Percentiles rank a stretch among this genome's conserved stretches.
These are phyloP conservation scores for Lactifluus subvellereus DNA, from an alignment of 768 basidiomycete genomes.

Conservation along the genomic window DNA sequence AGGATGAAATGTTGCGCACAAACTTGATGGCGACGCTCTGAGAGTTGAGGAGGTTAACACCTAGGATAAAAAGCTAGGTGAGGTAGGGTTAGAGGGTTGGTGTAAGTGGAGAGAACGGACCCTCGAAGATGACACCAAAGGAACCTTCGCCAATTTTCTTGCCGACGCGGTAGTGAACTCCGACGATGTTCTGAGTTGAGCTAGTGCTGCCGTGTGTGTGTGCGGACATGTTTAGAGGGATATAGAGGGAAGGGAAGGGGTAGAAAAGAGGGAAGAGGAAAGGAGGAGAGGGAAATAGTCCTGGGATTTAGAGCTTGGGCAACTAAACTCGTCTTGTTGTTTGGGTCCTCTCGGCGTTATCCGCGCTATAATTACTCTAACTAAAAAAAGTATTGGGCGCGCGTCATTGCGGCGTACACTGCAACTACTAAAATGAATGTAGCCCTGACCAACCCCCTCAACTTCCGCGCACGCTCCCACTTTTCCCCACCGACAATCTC, in stretches of 20 bases:
- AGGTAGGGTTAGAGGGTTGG: slow-evolving; percentile 6
- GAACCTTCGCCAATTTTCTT: slow-evolving; percentile 99
- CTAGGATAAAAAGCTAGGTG: slow-evolving; percentile 37
- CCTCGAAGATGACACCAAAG: slow-evolving; percentile 95
- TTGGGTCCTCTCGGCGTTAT: background rate
- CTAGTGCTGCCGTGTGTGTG: slow-evolving; percentile 47
- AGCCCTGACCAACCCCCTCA: background rate
- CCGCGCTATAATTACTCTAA: background rate
- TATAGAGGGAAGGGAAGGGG: slow-evolving; percentile 16
- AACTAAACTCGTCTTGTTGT: background rate
- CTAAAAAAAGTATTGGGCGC: background rate
- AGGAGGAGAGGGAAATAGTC: slow-evolving; percentile 13
- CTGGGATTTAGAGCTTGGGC: too few species aligned
- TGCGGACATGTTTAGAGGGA: slow-evolving; percentile 29
- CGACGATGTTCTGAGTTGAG: slow-evolving; percentile 74
- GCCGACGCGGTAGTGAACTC: slow-evolving; percentile 95
- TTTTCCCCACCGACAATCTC: slow-evolving; percentile 37
- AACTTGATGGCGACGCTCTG: slow-evolving; percentile 99
- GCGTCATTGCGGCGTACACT: background rate
- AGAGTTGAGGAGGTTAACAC: slow-evolving; percentile 95
- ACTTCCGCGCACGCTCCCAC: slow-evolving; percentile 29
- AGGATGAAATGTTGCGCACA: slow-evolving; percentile 47
- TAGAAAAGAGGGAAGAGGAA: slow-evolving; percentile 14
- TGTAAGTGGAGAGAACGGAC: slow-evolving; percentile 34
- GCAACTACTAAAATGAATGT: background rate